Base-by-base conservation (phyloP, 1,284 basidiomycete species). In the Agaricales sp. region DNA sequence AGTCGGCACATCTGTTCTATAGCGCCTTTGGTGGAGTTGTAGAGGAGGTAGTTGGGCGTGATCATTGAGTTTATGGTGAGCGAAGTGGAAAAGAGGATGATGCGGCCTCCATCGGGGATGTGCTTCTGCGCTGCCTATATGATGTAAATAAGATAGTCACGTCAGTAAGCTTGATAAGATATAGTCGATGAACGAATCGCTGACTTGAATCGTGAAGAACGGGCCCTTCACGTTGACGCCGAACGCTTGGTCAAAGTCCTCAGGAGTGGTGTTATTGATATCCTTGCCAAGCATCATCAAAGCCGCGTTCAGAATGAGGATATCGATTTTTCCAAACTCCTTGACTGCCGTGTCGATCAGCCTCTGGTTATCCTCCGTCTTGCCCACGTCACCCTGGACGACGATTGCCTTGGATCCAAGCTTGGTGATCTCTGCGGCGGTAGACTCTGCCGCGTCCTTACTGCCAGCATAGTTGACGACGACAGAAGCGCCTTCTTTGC, bases 1-100 rank as follows among this genome's bases (percentile, higher is more conserved):
- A 78, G 70, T n/a, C 77, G 71, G n/a, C 70, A 64, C 46, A 80
- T 63, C 53, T 80, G 77, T 56, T 79, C 76, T 48, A 80, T 63
- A 1, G 77, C 77, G 39, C 74, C 78, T 59, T 82, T 80, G 2
- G 74, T 69, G 14, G 73, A 69, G 46, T 70, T 65, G 58, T 78
- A 80, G 48, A 71, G 63, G 19, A 80, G 66, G 12, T 68, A 67
- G 51, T 72, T 72, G 1, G 78, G 69, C 1, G 67, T 59, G 21
- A 78, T 61, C 59, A 63, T 61, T 1, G 72, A 67, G 4, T 69
- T 64, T 12, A 55, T 58, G 2, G 74, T 73, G 49, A 80, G 59
- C 47, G 71, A 71, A 3, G 71, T 69, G 0, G 77, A 78, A 59
- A 79, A 69, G 60, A 79, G 77, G 47, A 80, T 69, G 48, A 80